phyloP scores from a whole-genome alignment of 768 basidiomycete species.

The Lanmaoa rubissima region DNA sequence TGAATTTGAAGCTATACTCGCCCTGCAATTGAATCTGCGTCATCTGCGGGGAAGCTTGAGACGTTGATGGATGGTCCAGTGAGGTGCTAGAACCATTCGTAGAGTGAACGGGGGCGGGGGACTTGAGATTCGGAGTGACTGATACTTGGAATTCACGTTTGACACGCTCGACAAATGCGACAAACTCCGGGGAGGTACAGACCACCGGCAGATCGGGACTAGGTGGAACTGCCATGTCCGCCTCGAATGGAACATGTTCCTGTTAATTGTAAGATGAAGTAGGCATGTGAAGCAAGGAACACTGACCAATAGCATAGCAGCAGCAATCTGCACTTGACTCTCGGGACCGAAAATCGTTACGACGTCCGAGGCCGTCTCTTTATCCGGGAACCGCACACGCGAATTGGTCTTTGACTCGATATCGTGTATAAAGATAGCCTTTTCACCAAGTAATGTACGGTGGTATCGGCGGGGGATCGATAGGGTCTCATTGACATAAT shows the following conservation, averaged over 20 bases:
- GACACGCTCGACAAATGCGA: slow-evolving; percentile 81
- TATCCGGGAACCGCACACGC: slow-evolving; percentile 87
- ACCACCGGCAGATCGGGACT: slow-evolving; percentile 76
- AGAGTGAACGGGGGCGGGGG: slow-evolving; percentile 32
- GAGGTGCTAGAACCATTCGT: slow-evolving; percentile 48
- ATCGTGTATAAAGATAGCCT: slow-evolving; percentile 94
- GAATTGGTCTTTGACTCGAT: slow-evolving; percentile 97
- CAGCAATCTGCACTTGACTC: slow-evolving; percentile 94
- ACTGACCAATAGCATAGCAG: slow-evolving; percentile 88
- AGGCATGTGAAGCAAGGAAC: background rate
- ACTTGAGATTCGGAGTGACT: slow-evolving; percentile 77
- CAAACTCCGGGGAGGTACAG: slow-evolving; percentile 78
- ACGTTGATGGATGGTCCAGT: slow-evolving; percentile 44
- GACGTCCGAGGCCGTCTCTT: slow-evolving; percentile 90
- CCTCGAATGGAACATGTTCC: slow-evolving; percentile 97
- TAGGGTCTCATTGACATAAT: slow-evolving; percentile 91
- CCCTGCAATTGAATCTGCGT: slow-evolving; percentile 29
- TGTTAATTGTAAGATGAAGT: slow-evolving; percentile 31
- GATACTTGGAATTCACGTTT: slow-evolving; percentile 94
- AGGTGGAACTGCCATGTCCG: slow-evolving; percentile 88
- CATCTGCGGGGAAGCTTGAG: slow-evolving; percentile 21
- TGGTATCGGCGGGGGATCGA: slow-evolving; percentile 95
- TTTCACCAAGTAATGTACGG: slow-evolving; percentile 91
- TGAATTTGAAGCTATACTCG: slow-evolving; percentile 93
- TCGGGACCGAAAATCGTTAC: slow-evolving; percentile 97